phyloP scores from a whole-genome alignment of 176 grass and related monocot genomes.

The Puya raimondii region DNA sequence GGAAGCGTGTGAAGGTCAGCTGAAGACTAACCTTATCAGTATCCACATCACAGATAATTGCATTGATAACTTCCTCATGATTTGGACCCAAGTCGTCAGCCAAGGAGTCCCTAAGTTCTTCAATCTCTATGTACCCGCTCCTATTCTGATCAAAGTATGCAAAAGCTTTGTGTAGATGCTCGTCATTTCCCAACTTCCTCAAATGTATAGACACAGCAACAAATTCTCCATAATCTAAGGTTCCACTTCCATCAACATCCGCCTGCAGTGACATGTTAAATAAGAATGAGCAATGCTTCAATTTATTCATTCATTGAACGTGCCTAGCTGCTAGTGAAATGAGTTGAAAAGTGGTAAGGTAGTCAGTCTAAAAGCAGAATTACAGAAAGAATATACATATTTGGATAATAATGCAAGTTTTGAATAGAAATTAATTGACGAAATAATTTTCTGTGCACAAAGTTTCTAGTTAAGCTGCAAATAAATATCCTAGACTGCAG shows the following conservation, averaged over 20 bases:
- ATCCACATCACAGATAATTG: constrained; percentile 73
- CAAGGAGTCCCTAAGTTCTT: constrained; percentile 64
- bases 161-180: constrained; percentile 74
- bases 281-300: neutral
- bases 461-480: too few relatives aligned
- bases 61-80: constrained; percentile 58
- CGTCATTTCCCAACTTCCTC: constrained; percentile 67
- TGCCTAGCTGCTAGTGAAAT: too few relatives aligned
- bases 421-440: too few relatives aligned
- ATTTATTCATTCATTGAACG: too few relatives aligned
- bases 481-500: neutral
- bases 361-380: too few relatives aligned
- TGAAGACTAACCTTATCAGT: constrained; percentile 63
- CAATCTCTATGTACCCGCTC: constrained; percentile 86
- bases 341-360: too few relatives aligned
- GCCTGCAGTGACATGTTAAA: constrained; percentile 30
- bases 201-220: constrained; percentile 83
- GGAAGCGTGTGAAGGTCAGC: neutral
- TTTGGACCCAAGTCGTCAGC: constrained; percentile 53
- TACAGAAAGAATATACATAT: too few relatives aligned
- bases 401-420: too few relatives aligned
- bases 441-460: too few relatives aligned
- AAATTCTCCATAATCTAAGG: constrained; percentile 74
- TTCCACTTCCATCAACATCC: constrained; percentile 65
- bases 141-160: constrained; percentile 62